Base-by-base conservation (phyloP, 768 basidiomycete species). In the Mycena olivaceomarginata region DNA sequence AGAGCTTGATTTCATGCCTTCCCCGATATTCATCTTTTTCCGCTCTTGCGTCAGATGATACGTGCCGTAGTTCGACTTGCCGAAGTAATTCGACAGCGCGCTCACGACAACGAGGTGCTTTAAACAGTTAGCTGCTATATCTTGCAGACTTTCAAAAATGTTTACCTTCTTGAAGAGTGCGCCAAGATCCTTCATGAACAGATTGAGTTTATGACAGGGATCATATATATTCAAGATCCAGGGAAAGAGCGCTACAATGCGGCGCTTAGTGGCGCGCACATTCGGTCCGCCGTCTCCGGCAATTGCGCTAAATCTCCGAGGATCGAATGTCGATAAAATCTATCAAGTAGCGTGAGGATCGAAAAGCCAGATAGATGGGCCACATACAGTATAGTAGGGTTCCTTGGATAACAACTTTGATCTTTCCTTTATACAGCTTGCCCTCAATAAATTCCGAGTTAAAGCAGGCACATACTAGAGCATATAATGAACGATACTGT, bases 151-250 rank as follows among this genome's bases (percentile, higher is more conserved):
- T 37, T 43, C 16, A 40, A 39, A 15, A 39, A n/a, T 68, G 70
- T 74, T 46, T 67, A 83, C 83, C n/a, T 69, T 67, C 74, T 83
- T 82, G 68, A 84, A 83, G 5, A 82, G 64, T 46, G 82, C 82
- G 12, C 82, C 83, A 37, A 83, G 51, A 67, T 84, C 82, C 68
- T 84, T 86, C 65, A 83, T 64, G 10, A 80, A 78, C 0, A 85
- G 68, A 74, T 81, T 84, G 0, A 85, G 66, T 62, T 84, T 80
- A 53, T 85, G 82, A 56, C 83, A 85, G 15, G 82, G 82, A 77
- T 85, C 83, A 25, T 83, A 81, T 4, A 82, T 78, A 70, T 84
- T 84, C 2, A 85, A 7, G 37, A 85, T 83, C 81, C 83, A 84
- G 4, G 77, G 77, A 31, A 51, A 82, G 18, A 59, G 31, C n/a